Evolutionary conservation across 2,329 filamentous ascomycete genomes (phyloP).

Genomic region (Fusarium succisae): DNA sequence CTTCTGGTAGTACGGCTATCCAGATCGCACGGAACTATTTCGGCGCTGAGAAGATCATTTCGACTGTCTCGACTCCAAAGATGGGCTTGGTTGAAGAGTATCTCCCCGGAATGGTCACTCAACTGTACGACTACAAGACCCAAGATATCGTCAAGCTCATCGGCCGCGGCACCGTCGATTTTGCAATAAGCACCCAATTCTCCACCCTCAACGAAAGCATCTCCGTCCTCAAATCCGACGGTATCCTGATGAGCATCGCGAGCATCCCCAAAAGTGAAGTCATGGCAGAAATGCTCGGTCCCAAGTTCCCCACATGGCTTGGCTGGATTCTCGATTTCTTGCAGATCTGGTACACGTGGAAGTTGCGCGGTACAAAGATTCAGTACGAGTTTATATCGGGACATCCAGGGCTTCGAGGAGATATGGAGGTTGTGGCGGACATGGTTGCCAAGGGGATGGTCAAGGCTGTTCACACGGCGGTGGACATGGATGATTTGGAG

Average conservation of each 20-base stretch:
- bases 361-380: conserved; percentile 56
- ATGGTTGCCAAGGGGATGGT: conserved; percentile 55
- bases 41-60: conserved; percentile 57
- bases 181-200: conserved; percentile 60
- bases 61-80: conserved; percentile 63
- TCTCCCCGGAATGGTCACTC: conserved; percentile 57
- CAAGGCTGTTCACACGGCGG: conserved; percentile 53
- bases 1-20: conserved; percentile 55
- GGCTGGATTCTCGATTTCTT: conserved; percentile 48
- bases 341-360: conserved; percentile 53
- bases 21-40: conserved; percentile 63
- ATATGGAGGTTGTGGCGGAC: conserved; percentile 54
- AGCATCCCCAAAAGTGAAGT: conserved; percentile 48
- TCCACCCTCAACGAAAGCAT: conserved; percentile 50
- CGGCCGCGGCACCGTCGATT: conserved; percentile 56
- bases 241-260: conserved; percentile 54
- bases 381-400: conserved; percentile 58
- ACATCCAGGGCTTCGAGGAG: conserved; percentile 51
- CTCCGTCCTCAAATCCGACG: conserved; percentile 50
- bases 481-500: conserved; percentile 55
- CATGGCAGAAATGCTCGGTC: conserved; percentile 46
- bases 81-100: conserved; percentile 54
- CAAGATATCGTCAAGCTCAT: conserved; percentile 50
- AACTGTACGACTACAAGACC: conserved; percentile 62
- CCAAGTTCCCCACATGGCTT: conserved; percentile 50